Conservation (phyloP, 1,284 basidiomycete species). For the Sanghuangporus baumii region DNA sequence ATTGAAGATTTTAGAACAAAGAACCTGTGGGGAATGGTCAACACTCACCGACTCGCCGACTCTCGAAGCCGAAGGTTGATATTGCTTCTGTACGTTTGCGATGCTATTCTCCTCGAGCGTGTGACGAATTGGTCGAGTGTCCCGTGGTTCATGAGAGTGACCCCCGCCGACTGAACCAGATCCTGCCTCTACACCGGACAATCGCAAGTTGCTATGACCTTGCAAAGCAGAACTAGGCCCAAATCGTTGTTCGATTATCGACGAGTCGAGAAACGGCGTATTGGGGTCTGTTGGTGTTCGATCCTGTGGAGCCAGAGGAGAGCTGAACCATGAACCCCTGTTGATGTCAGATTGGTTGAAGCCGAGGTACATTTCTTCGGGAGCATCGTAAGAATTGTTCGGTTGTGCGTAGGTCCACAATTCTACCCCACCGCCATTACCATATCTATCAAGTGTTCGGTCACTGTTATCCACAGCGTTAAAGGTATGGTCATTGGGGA, state of each 20-base stretch:
- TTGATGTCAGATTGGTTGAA: neutral
- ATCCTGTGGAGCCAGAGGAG: neutral
- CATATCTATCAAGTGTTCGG: neutral
- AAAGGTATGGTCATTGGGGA: neutral
- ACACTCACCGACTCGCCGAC: neutral
- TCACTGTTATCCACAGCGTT: neutral
- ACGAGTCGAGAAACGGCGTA: neutral
- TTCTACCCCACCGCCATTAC: neutral
- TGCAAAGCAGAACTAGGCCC: neutral
- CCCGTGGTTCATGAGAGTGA: neutral
- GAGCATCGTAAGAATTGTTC: neutral
- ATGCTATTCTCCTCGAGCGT: neutral
- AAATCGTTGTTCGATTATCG: neutral
- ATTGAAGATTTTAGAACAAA: neutral
- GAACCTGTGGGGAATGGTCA: neutral
- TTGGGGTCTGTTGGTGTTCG: neutral
- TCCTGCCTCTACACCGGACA: neutral
- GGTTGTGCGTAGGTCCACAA: neutral
- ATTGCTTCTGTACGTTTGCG: neutral
- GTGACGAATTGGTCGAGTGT: neutral
- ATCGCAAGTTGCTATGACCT: neutral
- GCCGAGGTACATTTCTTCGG: neutral
- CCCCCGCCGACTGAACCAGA: neutral
- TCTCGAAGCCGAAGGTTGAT: neutral
- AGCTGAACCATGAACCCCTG: neutral